Evolutionary conservation across 2,329 filamentous ascomycete genomes (phyloP), one percentile per base, ranked within the genome.

Genomic region (Epichloe bromicola): DNA sequence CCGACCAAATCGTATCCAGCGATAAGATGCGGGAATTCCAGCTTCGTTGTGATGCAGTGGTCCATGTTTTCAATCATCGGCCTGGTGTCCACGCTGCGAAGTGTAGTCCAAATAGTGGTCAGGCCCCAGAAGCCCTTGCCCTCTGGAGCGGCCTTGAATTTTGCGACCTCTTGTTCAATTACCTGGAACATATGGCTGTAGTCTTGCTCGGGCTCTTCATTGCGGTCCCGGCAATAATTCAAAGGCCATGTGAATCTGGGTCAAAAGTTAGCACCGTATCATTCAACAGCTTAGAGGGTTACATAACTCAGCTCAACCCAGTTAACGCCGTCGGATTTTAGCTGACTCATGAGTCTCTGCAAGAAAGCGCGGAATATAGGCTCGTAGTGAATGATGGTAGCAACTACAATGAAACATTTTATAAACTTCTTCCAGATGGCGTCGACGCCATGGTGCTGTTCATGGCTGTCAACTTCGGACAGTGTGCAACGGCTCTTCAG

Each of bases 1-100:
- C 88, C 90, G 5, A 95, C 89, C 10, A 96, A 70, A 66, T 97
- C 91, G 67, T 88, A 96, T 11, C 91, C 91, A 26, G 85, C 82
- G 58, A 96, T 80, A 7, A 94, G 74, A 47, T 89, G 74, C 0
- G 91, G 88, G 63, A 85, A 90, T 34, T 79, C 75, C 50, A 85
- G 70, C 68, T 96, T 96, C 59, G 86, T 83, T 4, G 79, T 75
- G 58, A 97, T 88, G 67, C 90, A 96, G 56, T 86, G 72, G 63
- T 91, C 86, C 90, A 96, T 96, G 65, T 80, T 81, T 56, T 89
- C 78, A 19, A 89, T 73, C 45, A 96, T 79, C 14, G 72, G 66
- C 46, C 82, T 80, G 15, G 83, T 83, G 26, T 78, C 73, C 49
- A 80, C 74, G 30, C 69, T 70, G 40, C 90, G 81, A 44, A 90